Evolutionary conservation across 192 early-diverging fungal species (phyloP).

Genomic region (Linnemannia hyalina): DNA sequence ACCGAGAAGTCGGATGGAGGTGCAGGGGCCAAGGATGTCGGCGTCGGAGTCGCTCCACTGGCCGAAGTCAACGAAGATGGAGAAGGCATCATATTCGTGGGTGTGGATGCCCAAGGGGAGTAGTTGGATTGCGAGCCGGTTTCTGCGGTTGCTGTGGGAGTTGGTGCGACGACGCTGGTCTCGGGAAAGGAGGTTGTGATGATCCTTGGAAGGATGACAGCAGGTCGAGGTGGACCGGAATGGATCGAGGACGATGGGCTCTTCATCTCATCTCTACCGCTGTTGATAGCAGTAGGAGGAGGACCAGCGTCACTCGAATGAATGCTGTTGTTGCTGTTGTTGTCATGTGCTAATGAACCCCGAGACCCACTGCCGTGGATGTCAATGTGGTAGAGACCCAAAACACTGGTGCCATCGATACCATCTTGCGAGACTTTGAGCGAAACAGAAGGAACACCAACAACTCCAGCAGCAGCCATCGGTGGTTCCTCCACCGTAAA

Average conservation of each 20-base stretch:
- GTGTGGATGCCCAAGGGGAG: not conserved
- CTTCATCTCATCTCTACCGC: not conserved
- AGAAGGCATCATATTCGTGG: not conserved
- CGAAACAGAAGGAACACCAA: not conserved
- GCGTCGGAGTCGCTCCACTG: not conserved
- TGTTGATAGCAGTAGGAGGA: too few relatives aligned
- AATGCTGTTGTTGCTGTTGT: not conserved
- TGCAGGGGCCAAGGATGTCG: not conserved
- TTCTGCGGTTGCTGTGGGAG: not conserved
- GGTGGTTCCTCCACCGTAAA: not conserved
- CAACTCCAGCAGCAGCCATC: not conserved
- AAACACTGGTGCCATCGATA: not conserved
- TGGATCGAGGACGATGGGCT: not conserved
- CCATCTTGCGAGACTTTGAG: not conserved
- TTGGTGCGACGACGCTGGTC: not conserved
- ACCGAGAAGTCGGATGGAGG: too few relatives aligned
- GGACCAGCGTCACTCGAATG: too few relatives aligned
- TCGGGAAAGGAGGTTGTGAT: not conserved
- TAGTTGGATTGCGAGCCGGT: not conserved
- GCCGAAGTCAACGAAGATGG: not conserved
- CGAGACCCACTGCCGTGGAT: not conserved
- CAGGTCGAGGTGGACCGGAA: not conserved
- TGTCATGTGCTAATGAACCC: not conserved
- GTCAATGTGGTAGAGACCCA: not conserved
- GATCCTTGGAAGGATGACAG: not conserved